Evolutionary conservation across 768 basidiomycete genomes (phyloP).

Genomic region (Paxillus involutus): DNA sequence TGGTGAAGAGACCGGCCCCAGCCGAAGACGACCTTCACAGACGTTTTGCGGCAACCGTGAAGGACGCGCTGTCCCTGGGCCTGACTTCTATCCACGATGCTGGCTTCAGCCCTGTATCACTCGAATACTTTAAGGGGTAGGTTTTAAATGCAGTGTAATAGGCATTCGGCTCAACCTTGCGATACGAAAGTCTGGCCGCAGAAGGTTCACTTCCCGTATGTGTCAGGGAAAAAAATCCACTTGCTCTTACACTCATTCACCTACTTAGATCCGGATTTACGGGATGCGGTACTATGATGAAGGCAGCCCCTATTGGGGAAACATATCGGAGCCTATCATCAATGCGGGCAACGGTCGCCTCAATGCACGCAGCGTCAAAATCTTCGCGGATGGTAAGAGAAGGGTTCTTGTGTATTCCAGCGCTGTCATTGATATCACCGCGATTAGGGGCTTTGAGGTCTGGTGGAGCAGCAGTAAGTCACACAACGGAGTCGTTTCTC

Average conservation of each 20-base stretch:
- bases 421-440: neutral
- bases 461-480: conserved; percentile 81
- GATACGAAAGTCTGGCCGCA: conserved; percentile 55
- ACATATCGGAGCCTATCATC: conserved; percentile 54
- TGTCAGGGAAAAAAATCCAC: conserved; percentile 6
- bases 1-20: conserved; percentile 61
- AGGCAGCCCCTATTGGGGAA: conserved; percentile 70
- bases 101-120: conserved; percentile 63
- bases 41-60: conserved; percentile 60
- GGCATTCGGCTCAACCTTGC: neutral
- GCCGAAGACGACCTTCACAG: conserved; percentile 63
- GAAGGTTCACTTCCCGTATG: conserved; percentile 59
- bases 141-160: neutral
- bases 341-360: conserved; percentile 61
- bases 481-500: neutral
- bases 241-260: conserved; percentile 2
- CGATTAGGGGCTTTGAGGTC: conserved; percentile 77
- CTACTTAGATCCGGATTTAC: conserved; percentile 67
- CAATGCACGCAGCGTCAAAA: conserved; percentile 73
- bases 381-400: conserved; percentile 58
- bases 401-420: neutral
- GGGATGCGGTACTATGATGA: conserved; percentile 77
- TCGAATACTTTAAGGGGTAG: conserved; percentile 73
- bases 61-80: conserved; percentile 68
- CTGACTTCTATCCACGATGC: conserved; percentile 90